Evolutionary conservation across 2,329 filamentous ascomycete genomes (phyloP).

Genomic region (Aureobasidium zeae): DNA sequence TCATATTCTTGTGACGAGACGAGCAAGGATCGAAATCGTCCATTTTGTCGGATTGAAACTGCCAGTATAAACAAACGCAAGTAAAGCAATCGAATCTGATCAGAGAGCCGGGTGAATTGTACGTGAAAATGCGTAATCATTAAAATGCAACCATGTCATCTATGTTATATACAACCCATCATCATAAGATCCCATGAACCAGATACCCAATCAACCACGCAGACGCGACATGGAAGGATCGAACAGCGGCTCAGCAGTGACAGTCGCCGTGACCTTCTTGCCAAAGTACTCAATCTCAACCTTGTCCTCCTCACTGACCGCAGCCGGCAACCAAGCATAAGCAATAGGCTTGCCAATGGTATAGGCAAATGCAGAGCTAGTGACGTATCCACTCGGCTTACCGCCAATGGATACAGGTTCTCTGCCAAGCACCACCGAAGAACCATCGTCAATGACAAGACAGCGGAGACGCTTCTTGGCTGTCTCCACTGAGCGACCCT

Average conservation of each 20-base stretch:
- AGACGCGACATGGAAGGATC: slow-evolving; percentile 14
- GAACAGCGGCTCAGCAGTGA: slow-evolving; percentile 41
- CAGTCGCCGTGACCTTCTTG: slow-evolving; percentile 44
- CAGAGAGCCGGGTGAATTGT: too few relatives aligned
- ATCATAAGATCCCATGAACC: too few relatives aligned
- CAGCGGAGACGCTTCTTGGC: slow-evolving; percentile 36
- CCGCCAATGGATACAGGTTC: slow-evolving; percentile 49
- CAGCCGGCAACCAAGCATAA: slow-evolving; percentile 47
- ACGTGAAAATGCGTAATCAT: slow-evolving; percentile 12
- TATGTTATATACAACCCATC: slow-evolving; percentile 6
- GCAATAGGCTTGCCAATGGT: slow-evolving; percentile 50
- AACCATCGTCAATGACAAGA: slow-evolving; percentile 47
- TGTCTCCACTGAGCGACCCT: slow-evolving; percentile 32
- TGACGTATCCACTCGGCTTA: slow-evolving; percentile 47
- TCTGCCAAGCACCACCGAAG: slow-evolving; percentile 51
- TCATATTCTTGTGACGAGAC: too few relatives aligned
- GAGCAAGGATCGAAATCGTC: too few relatives aligned
- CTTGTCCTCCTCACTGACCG: slow-evolving; percentile 37
- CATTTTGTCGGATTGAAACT: too few relatives aligned
- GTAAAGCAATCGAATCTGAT: too few relatives aligned
- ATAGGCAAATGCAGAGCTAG: slow-evolving; percentile 52
- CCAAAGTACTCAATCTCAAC: slow-evolving; percentile 58
- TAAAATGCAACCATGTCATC: slow-evolving; percentile 12
- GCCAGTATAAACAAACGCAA: too few relatives aligned
- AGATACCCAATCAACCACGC: slow-evolving; percentile 7